Conservation (phyloP, 2,329 filamentous ascomycete species). For the Alternaria gaisen region DNA sequence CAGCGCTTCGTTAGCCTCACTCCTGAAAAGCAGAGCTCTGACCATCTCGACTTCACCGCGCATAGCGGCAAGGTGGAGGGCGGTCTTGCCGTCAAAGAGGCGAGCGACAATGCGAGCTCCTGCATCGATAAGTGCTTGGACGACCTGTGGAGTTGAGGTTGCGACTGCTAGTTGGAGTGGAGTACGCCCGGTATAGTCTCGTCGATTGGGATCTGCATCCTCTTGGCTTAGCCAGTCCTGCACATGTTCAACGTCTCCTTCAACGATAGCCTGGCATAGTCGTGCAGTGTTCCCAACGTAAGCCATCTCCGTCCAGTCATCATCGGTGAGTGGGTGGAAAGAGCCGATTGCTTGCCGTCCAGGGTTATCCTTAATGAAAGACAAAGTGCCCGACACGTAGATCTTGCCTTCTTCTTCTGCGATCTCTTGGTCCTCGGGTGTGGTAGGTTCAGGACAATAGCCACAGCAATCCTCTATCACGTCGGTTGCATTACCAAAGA, state of each 20-base stretch:
- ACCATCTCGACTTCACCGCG: constrained; percentile 75
- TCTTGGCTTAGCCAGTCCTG: constrained; percentile 74
- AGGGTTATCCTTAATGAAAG: constrained; percentile 81
- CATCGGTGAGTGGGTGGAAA: constrained; percentile 82
- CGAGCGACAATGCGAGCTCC: constrained; percentile 78
- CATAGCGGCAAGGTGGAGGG: constrained; percentile 81
- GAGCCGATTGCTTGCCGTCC: constrained; percentile 76
- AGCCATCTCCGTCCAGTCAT: constrained; percentile 92
- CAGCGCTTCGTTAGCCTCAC: constrained; percentile 74
- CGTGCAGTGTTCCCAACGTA: constrained; percentile 81
- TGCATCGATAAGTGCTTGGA: constrained; percentile 74
- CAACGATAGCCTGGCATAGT: constrained; percentile 83
- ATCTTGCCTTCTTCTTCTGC: constrained; percentile 76
- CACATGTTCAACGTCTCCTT: constrained; percentile 74
- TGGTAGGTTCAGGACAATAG: constrained; percentile 74
- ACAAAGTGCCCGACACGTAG: constrained; percentile 77
- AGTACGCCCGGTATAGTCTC: constrained; percentile 70
- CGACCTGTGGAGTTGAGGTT: constrained; percentile 73
- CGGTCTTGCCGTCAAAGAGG: constrained; percentile 80
- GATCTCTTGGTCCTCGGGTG: constrained; percentile 74
- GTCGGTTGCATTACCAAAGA: constrained; percentile 77
- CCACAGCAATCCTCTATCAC: constrained; percentile 85
- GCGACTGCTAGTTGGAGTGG: constrained; percentile 80
- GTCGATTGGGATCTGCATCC: constrained; percentile 72
- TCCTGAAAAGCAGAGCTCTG: constrained; percentile 75